Percentiles rank a stretch among this genome's conserved stretches.
Conservation (phyloP, 1,284 basidiomycete genomes). For the Cryptococcus wingfieldii region DNA sequence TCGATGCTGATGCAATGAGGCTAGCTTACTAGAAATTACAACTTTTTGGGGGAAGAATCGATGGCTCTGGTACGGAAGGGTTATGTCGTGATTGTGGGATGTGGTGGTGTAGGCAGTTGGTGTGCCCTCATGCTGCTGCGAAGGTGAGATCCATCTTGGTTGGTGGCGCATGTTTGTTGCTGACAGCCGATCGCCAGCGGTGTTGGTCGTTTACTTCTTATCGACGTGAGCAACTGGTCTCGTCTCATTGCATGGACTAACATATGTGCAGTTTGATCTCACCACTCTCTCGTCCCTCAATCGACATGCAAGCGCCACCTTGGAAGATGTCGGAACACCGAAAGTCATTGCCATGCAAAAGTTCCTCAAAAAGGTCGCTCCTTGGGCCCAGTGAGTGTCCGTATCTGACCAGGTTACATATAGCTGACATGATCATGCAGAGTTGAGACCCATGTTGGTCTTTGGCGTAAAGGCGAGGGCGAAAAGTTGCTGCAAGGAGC, state of each 20-base stretch:
- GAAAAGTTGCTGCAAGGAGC: conserved; percentile 68
- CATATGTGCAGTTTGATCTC: conserved; percentile 68
- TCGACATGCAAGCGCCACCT: conserved; percentile 85
- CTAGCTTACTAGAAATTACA: conserved; percentile 88
- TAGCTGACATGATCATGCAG: conserved; percentile 40
- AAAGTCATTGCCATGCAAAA: conserved; percentile 81
- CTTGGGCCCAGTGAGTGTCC: conserved; percentile 51
- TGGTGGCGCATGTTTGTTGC: background rate
- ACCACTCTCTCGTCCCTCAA: conserved; percentile 90
- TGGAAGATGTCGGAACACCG: conserved; percentile 86
- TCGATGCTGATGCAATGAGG: background rate
- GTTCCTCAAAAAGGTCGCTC: conserved; percentile 65
- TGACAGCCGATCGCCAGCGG: conserved; percentile 34
- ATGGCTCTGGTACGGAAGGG: conserved; percentile 74
- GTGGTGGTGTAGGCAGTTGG: conserved; percentile 95
- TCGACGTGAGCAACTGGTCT: conserved; percentile 37
- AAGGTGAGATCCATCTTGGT: conserved; percentile 49
- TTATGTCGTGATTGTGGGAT: conserved; percentile 82
- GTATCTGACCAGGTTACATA: background rate
- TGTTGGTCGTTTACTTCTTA: conserved; percentile 49
- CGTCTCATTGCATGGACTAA: background rate
- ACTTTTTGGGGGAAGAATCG: conserved; percentile 86
- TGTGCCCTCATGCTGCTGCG: conserved; percentile 88
- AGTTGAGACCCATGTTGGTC: conserved; percentile 73
- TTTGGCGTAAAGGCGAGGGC: conserved; percentile 74